Conservation (phyloP, 352 stramenopile genomes). For the Globisporangium nagaii region DNA sequence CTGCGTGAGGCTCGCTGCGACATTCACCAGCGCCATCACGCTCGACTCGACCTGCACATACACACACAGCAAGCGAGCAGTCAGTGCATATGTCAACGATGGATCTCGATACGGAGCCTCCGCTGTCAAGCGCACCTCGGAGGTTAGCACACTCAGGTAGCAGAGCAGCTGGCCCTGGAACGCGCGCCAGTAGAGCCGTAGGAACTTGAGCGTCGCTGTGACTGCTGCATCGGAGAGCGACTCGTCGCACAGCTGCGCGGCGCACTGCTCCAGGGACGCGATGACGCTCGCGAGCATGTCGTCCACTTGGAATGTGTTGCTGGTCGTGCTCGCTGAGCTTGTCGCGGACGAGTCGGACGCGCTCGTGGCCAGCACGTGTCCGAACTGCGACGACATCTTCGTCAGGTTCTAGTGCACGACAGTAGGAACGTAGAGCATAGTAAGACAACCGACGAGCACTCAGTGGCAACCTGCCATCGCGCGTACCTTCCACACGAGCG, state of each 20-base stretch:
- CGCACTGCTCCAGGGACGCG: constrained; percentile 23
- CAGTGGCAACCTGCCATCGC: background rate
- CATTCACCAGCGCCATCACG: constrained; percentile 33
- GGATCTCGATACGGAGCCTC: too few relatives aligned
- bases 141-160: constrained; percentile 19
- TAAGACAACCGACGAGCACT: background rate
- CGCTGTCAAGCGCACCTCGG: constrained; percentile 10
- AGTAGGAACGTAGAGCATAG: background rate
- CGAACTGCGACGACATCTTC: constrained; percentile 31
- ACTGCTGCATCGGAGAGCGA: background rate
- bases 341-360: background rate
- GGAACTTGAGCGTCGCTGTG: constrained; percentile 24
- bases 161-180: constrained; percentile 49
- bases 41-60: constrained; percentile 30
- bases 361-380: constrained; percentile 4
- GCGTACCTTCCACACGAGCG: constrained; percentile 48
- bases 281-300: constrained; percentile 24
- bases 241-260: constrained; percentile 9
- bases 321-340: background rate
- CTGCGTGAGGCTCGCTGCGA: constrained; percentile 28
- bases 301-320: constrained; percentile 20
- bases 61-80: too few relatives aligned
- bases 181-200: constrained; percentile 51
- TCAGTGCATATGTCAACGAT: too few relatives aligned
- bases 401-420: constrained; percentile 29